phyloP scores from a whole-genome alignment of 345 rosid genomes.

The Ricinus communis region DNA sequence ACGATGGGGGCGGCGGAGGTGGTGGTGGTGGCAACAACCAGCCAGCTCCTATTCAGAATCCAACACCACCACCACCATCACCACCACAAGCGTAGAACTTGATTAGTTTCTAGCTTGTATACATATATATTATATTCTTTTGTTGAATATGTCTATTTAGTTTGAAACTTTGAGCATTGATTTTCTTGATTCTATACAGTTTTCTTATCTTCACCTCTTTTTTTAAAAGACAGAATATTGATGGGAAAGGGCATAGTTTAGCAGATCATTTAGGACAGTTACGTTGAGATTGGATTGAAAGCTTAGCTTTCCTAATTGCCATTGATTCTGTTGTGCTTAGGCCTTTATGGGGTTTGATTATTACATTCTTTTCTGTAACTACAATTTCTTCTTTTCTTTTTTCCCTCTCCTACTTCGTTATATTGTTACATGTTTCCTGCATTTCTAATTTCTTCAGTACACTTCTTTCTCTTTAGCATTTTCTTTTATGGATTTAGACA shows the following conservation, averaged over 20 bases:
- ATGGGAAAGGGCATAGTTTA: background rate
- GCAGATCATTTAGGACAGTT: background rate
- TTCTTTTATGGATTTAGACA: background rate
- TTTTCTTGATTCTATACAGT: background rate
- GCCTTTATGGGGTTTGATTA: background rate
- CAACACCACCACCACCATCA: constrained; percentile 3
- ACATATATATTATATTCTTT: background rate
- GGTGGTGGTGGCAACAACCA: constrained; percentile 23
- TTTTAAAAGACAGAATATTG: constrained; percentile 8
- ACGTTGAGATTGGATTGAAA: background rate
- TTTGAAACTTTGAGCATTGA: background rate
- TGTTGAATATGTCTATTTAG: background rate
- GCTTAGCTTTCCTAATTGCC: background rate
- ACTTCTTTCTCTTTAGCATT: background rate
- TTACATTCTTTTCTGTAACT: constrained; percentile 13
- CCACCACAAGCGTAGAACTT: background rate
- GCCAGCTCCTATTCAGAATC: constrained; percentile 10
- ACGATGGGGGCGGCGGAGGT: constrained; percentile 13
- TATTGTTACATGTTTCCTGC: background rate
- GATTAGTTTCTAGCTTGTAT: background rate
- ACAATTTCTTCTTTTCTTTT: background rate
- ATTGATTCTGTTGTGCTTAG: background rate
- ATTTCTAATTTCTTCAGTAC: too few relatives aligned
- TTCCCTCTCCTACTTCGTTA: background rate
- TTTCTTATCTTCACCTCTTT: background rate